Conservation (phyloP, 257 asterid species). For the Salvia hispanica region DNA sequence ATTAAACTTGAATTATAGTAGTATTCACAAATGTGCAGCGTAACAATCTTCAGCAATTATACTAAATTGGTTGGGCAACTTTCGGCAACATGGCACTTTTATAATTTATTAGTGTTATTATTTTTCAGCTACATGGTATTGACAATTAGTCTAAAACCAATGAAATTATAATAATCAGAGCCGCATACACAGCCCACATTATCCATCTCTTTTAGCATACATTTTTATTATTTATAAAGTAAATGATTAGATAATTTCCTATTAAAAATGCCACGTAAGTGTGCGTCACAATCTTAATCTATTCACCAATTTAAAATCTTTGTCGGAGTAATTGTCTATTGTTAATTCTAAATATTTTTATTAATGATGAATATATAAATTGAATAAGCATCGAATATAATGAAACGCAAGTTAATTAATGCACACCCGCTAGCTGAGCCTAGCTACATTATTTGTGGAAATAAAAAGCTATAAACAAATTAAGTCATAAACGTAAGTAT, state of each 20-base stretch:
- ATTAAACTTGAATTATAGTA: too few relatives aligned
- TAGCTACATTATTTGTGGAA: too few relatives aligned
- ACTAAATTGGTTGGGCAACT: constrained; percentile 1
- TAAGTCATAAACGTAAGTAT: too few relatives aligned
- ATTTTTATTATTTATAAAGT: too few relatives aligned
- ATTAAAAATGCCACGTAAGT: not conserved
- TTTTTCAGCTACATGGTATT: constrained; percentile 15
- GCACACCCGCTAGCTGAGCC: too few relatives aligned
- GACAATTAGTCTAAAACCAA: constrained; percentile 22
- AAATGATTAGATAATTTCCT: too few relatives aligned
- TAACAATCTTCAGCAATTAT: not conserved
- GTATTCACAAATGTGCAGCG: too few relatives aligned
- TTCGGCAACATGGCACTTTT: constrained; percentile 19
- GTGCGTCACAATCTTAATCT: constrained; percentile 6
- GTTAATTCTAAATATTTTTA: not conserved
- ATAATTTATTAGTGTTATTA: too few relatives aligned
- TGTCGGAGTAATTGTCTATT: not conserved
- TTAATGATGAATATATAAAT: not conserved
- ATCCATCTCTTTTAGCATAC: not conserved
- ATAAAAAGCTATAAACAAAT: too few relatives aligned
- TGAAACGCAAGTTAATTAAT: too few relatives aligned
- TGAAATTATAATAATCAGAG: constrained; percentile 5
- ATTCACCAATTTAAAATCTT: not conserved
- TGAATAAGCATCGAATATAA: too few relatives aligned
- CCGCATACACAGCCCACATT: constrained; percentile 30